Conservation (phyloP, 441 rosid species). For the Aquilaria agallochum region DNA sequence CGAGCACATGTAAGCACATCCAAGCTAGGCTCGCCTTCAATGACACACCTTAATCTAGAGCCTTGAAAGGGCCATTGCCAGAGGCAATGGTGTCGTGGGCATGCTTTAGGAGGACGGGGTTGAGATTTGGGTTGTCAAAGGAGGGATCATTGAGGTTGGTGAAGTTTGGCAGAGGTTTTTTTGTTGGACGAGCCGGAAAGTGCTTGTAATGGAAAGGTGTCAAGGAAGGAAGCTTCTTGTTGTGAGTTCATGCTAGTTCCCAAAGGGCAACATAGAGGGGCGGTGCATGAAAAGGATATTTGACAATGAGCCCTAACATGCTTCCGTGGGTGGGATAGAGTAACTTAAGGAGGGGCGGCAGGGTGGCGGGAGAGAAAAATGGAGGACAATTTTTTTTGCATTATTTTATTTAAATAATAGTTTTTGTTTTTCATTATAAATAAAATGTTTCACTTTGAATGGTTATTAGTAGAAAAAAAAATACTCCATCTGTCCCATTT, state of each 20-base stretch:
- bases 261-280: conserved; percentile 56
- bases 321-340: neutral
- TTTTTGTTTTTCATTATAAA: too few relatives aligned
- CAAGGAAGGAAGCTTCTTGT: conserved; percentile 41
- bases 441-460: too few relatives aligned
- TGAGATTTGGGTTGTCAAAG: conserved; percentile 96
- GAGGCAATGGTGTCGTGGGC: conserved; percentile 92
- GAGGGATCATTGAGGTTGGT: conserved; percentile 57
- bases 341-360: too few relatives aligned
- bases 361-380: too few relatives aligned
- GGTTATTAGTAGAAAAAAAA: too few relatives aligned
- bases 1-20: conserved; percentile 94
- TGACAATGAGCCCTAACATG: conserved; percentile 93
- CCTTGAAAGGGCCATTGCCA: conserved; percentile 84
- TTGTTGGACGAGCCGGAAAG: conserved; percentile 62
- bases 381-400: too few relatives aligned
- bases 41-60: conserved; percentile 78
- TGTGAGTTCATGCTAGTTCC: conserved; percentile 43
- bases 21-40: conserved; percentile 71
- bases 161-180: conserved; percentile 69
- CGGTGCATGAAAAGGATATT: conserved; percentile 70
- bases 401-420: too few relatives aligned
- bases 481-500: too few relatives aligned
- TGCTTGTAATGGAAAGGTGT: conserved; percentile 84
- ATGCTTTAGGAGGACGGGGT: conserved; percentile 86